phyloP scores from a whole-genome alignment of 768 basidiomycete genomes.

The Strobilomyces dryophilus region DNA sequence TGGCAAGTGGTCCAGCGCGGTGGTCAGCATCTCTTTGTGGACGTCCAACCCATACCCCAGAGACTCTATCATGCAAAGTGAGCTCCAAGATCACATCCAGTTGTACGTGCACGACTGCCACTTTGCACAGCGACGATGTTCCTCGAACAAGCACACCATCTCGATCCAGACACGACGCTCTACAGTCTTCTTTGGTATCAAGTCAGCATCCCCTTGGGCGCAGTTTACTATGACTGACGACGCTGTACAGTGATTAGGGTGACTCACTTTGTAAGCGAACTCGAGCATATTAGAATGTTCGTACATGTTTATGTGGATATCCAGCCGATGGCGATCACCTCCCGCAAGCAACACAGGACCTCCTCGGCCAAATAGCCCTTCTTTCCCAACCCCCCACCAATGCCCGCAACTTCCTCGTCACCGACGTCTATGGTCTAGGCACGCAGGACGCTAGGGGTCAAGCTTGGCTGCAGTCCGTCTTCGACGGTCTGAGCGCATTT shows the following conservation, averaged over 20 bases:
- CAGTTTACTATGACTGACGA: conserved; percentile 1
- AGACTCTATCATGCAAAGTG: conserved; percentile 47
- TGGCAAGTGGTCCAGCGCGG: conserved; percentile 36
- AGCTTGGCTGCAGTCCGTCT: conserved; percentile 44
- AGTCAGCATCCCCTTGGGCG: conserved; percentile 29
- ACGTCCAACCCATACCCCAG: conserved; percentile 44
- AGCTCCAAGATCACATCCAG: background rate
- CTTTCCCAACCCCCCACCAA: conserved; percentile 50
- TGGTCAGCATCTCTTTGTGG: conserved; percentile 46
- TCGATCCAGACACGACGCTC: conserved; percentile 45
- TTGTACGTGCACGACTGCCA: background rate
- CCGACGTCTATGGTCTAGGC: conserved; percentile 50
- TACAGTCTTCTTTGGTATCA: conserved; percentile 56
- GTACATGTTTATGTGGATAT: background rate
- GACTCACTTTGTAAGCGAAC: conserved; percentile 37
- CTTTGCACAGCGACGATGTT: conserved; percentile 37
- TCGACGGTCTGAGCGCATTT: conserved; percentile 37
- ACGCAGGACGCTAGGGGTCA: conserved; percentile 37
- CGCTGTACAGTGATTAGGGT: conserved; percentile 36
- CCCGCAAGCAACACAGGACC: conserved; percentile 39
- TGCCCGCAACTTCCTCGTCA: conserved; percentile 45
- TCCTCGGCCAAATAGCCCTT: conserved; percentile 42
- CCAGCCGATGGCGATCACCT: conserved; percentile 45
- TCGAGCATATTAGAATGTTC: background rate
- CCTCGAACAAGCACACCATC: conserved; percentile 39